A percentile compares a stretch with the other conserved stretches of the same genome.
Evolutionary conservation across 116 monocot genomes (phyloP).

Genomic region (Zostera marina): DNA sequence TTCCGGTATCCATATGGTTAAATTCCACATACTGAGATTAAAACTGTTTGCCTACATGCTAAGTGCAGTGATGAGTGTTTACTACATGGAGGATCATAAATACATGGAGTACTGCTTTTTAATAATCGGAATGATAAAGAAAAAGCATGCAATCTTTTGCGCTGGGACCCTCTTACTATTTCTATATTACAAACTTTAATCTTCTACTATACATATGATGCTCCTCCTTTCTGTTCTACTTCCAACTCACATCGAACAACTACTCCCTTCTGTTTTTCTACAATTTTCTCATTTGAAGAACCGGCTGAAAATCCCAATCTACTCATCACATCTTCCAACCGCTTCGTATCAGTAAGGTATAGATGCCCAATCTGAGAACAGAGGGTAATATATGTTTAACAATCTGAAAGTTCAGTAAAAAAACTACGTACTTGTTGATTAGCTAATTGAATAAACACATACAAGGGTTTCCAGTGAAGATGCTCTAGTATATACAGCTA

Average conservation of each 20-base stretch:
- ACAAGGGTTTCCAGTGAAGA: constrained; percentile 94
- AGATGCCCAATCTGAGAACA: constrained; percentile 86
- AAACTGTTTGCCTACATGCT: constrained; percentile 81
- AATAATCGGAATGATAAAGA: constrained; percentile 62
- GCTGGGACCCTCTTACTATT: no score
- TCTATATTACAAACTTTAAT: no score
- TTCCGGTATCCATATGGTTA: constrained; percentile 26
- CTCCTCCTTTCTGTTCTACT: no score
- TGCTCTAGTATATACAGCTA: constrained; percentile 76
- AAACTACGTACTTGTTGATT: background rate
- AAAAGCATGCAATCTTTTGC: no score
- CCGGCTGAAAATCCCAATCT: constrained; percentile 69
- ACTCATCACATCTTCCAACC: constrained; percentile 76
- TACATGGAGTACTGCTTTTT: constrained; percentile 96
- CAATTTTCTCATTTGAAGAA: constrained; percentile 44
- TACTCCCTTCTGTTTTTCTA: constrained; percentile 12
- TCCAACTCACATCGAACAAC: no score
- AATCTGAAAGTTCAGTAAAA: background rate
- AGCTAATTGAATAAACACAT: constrained; percentile 2
- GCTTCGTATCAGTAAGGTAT: constrained; percentile 75
- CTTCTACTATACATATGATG: no score
- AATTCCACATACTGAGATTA: background rate
- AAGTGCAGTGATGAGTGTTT: constrained; percentile 76
- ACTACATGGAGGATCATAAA: constrained; percentile 48
- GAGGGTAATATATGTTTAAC: background rate